Base-by-base conservation (phyloP, 2,329 filamentous ascomycete species). In the Sphaceloma murrayae region DNA sequence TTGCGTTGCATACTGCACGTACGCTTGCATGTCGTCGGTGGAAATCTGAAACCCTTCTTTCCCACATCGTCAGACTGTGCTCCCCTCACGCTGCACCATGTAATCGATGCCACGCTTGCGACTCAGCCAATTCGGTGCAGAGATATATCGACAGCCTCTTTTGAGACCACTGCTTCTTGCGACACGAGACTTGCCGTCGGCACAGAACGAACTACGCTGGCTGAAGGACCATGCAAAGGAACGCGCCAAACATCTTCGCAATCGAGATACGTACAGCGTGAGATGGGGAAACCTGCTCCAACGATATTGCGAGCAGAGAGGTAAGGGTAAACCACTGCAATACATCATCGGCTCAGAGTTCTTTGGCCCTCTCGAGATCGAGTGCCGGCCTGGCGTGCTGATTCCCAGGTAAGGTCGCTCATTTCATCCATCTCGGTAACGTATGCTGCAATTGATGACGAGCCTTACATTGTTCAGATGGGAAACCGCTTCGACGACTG, bases 321-420 rank as follows among this genome's bases (percentile, higher is more conserved):
- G 70, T 2, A 60, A 53, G n/a, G 86, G 86, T 1, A 74, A 79
- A 47, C 91, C 91, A 1, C 64, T 98, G 24, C 91, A 96, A 61
- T 96, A 96, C 58, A 72, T 96, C 16, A 67, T 98, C 1, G 87
- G 87, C 3, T 79, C 80, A 4, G 87, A 95, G 60, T 91, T 82
- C 1, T 96, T 98, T 63, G 89, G 88, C 0, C 67, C 77, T 3
- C 64, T 96, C 11, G 82, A 94, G 31, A 82, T 98, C 34, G 65
- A 72, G 45, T 95, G 88, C 57, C 69, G 68, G 19, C 74, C 70
- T 8, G 85, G 85, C 2, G 88, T 96, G 4, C 67, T 98, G 46
- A 94, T 96, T 51, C 91, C 91, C 26, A 75, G 89, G 67, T 78
- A 52, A 11, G 64, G 51, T 30, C 17, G 5, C 36, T n/a, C 17